Evolutionary conservation across 768 basidiomycete genomes (phyloP), one percentile per base, ranked within the genome.

Genomic region (Tubosaeta brunneosetosa): DNA sequence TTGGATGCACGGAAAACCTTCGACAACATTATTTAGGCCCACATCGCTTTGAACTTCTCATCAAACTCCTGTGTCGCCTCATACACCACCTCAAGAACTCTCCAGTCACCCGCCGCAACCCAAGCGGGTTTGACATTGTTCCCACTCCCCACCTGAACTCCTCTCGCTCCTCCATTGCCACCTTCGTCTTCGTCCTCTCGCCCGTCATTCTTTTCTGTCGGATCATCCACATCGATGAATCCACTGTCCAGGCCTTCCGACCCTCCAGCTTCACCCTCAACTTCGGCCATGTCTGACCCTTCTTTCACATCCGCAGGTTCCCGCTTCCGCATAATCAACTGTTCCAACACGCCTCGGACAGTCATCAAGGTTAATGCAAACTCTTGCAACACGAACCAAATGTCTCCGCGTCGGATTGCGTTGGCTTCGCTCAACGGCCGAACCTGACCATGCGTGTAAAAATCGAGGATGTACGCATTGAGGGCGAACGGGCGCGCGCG

Each of bases 401-500:
- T 55, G 25, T 86, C 83, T 9, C 82, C 82, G 5, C 68, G 62
- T n/a, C 83, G 68, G 40, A 86, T 82, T 2, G 75, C 80, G 47
- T 86, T 86, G 5, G 82, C 81, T 0, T 56, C 55, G 11, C 69
- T 71, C 32, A 86, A 63, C 2, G 80, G 70, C 2, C 66, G 61
- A 7, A 71, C 68, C 60, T 84, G 83, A 0, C 86, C 87, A 52
- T 88, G 87, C 1, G 63, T 75, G 61, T 78, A 86, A 66, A 86
- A 89, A 60, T 89, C 87, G 42, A 79, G 68, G 14, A 88, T 64
- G 59, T 86, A 86, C 0, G 83, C 85, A 53, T 88, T 87, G 42
- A 86, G 71, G 9, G 67, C 68, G 41, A 67, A 66, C 6, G 34
- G 9, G 14, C n/a, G 27, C 6, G 29, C 9, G 25, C n/a, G 40